Evolutionary conservation across 805 yeast genomes (phyloP).

Genomic region (Ogataea populi-albae): DNA sequence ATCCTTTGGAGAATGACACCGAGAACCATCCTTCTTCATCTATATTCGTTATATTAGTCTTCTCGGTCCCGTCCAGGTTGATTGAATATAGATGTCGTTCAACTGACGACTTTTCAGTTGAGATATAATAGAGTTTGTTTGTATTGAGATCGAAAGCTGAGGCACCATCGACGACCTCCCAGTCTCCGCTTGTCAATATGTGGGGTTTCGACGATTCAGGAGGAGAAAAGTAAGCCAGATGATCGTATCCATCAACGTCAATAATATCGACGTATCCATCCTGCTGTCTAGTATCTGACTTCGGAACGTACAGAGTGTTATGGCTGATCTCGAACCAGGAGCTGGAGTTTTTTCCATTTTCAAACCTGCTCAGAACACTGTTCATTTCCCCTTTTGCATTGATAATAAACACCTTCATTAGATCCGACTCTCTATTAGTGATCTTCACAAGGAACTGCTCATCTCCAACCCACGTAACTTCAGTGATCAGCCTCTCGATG

Average conservation of each 20-base stretch:
- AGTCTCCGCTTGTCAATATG: constrained; percentile 69
- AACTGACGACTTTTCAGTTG: constrained; percentile 73
- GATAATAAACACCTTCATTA: constrained; percentile 54
- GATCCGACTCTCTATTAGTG: constrained; percentile 65
- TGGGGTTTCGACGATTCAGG: constrained; percentile 52
- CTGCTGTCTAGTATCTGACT: constrained; percentile 41
- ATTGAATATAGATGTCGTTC: constrained; percentile 84
- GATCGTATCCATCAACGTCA: constrained; percentile 59
- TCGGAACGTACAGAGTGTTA: constrained; percentile 57
- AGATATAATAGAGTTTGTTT: constrained; percentile 59
- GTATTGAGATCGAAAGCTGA: constrained; percentile 54
- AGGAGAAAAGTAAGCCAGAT: constrained; percentile 82
- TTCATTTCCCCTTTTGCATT: constrained; percentile 38
- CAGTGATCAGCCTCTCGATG: constrained; percentile 54
- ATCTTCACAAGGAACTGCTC: constrained; percentile 50
- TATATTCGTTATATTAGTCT: constrained; percentile 47
- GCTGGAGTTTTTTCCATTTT: constrained; percentile 42
- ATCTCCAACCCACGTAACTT: constrained; percentile 67
- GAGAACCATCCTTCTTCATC: constrained; percentile 60
- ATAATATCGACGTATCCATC: constrained; percentile 84
- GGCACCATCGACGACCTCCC: constrained; percentile 87
- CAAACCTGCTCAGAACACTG: constrained; percentile 46
- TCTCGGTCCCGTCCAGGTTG: constrained; percentile 46
- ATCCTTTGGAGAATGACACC: constrained; percentile 77
- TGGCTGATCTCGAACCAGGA: constrained; percentile 81